Percentiles rank a stretch among this genome's conserved stretches.
phyloP scores from a whole-genome alignment of 179 eudicot genomes.

The Vitellaria paradoxa region DNA sequence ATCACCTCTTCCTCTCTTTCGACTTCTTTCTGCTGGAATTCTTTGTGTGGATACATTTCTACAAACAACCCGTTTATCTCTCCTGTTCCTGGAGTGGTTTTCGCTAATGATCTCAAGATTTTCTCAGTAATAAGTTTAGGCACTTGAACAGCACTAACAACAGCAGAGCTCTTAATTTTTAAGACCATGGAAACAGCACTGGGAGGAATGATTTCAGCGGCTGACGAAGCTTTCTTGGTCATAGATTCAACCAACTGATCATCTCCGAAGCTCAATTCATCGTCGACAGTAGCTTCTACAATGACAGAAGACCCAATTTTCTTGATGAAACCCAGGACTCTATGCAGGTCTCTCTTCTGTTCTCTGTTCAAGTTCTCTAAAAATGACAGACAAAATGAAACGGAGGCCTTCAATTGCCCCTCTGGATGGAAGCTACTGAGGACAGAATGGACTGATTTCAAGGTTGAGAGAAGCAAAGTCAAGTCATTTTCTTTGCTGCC shows the following conservation, averaged over 20 bases:
- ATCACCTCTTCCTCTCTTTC: slow-evolving; percentile 18
- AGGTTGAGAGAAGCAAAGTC: slow-evolving; percentile 19
- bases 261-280: slow-evolving; percentile 15
- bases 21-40: slow-evolving; percentile 10
- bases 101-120: slow-evolving; percentile 2
- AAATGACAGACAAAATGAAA: slow-evolving; percentile 15
- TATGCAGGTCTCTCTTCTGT: slow-evolving; percentile 13
- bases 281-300: slow-evolving; percentile 20
- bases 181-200: slow-evolving; percentile 19
- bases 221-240: slow-evolving; percentile 12
- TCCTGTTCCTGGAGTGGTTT: neutral
- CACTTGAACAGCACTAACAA: slow-evolving; percentile 9
- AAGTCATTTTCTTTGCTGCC: slow-evolving; percentile 13
- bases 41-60: slow-evolving; percentile 11
- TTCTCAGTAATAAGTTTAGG: slow-evolving; percentile 11
- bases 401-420: slow-evolving; percentile 10
- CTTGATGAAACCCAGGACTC: slow-evolving; percentile 11
- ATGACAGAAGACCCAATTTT: slow-evolving; percentile 17
- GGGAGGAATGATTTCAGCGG: slow-evolving; percentile 1
- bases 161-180: slow-evolving; percentile 13
- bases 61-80: slow-evolving; percentile 6
- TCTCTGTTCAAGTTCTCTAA: slow-evolving; percentile 16
- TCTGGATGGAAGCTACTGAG: slow-evolving; percentile 13
- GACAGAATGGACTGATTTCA: slow-evolving; percentile 17
- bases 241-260: neutral